phyloP scores from a whole-genome alignment of 1,284 basidiomycete species.

The Sporisorium graminicola region DNA sequence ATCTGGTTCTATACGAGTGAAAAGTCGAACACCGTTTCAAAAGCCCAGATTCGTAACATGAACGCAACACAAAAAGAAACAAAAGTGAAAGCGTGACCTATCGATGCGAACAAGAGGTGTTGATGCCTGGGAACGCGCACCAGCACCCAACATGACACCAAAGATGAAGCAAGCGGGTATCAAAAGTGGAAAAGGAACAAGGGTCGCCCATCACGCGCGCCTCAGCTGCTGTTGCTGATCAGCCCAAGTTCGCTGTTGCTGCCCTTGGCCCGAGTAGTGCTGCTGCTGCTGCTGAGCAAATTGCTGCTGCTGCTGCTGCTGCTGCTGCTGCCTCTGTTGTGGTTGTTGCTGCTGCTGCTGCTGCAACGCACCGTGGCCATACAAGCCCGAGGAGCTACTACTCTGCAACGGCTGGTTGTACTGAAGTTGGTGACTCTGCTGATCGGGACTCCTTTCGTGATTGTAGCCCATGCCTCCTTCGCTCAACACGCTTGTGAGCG shows the following conservation, averaged over 20 bases:
- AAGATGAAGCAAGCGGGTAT: slow-evolving; percentile 4
- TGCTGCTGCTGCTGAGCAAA: slow-evolving; percentile 14
- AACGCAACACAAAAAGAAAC: neutral
- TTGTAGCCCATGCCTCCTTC: slow-evolving; percentile 21
- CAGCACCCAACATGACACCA: neutral
- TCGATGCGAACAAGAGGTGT: neutral
- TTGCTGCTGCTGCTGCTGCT: slow-evolving; percentile 24
- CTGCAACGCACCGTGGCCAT: neutral
- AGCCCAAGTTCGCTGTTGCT: slow-evolving; percentile 17
- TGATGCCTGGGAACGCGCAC: neutral
- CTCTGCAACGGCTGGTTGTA: slow-evolving; percentile 16
- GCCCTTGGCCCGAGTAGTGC: slow-evolving; percentile 7
- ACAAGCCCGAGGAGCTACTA: slow-evolving; percentile 3
- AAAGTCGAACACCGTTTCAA: neutral
- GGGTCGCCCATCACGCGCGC: slow-evolving; percentile 9
- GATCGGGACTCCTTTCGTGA: slow-evolving; percentile 40
- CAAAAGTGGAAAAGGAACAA: neutral
- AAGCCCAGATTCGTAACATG: neutral
- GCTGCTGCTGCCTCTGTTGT: slow-evolving; percentile 14
- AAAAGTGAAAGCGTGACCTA: neutral
- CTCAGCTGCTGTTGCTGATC: slow-evolving; percentile 23
- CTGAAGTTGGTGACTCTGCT: slow-evolving; percentile 22
- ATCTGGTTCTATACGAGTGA: neutral
- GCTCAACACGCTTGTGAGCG: slow-evolving; percentile 29
- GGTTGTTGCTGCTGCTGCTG: slow-evolving; percentile 19